Percentiles rank a stretch among this genome's conserved stretches.
Conservation (phyloP, 2,329 filamentous ascomycete species). For the Pseudogymnoascus sp. region DNA sequence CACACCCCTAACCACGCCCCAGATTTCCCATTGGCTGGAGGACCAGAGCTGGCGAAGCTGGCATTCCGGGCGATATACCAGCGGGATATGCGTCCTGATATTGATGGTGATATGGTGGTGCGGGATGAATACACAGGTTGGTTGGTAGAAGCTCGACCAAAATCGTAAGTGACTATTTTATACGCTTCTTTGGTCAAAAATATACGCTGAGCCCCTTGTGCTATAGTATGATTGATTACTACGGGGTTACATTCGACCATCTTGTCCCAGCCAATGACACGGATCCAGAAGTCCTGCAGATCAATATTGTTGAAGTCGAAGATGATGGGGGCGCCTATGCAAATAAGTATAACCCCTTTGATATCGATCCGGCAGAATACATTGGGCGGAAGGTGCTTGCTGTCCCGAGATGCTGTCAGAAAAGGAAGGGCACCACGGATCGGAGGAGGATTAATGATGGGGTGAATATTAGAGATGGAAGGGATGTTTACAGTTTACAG, state of each 20-base stretch:
- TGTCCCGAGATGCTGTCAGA: conserved; percentile 35
- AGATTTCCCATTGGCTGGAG: conserved; percentile 11
- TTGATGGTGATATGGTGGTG: conserved; percentile 15
- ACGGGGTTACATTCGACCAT: conserved; percentile 36
- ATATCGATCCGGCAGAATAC: conserved; percentile 32
- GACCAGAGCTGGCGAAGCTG: conserved; percentile 14
- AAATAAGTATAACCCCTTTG: conserved; percentile 30
- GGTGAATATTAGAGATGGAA: conserved; percentile 16
- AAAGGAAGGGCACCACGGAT: conserved; percentile 31
- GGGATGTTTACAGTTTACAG: conserved; percentile 12
- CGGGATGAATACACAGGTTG: conserved; percentile 15
- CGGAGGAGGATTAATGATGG: conserved; percentile 28
- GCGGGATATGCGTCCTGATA: conserved; percentile 9
- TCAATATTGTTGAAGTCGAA: conserved; percentile 37
- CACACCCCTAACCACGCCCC: conserved; percentile 6
- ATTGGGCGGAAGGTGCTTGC: conserved; percentile 34
- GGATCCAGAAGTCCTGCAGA: conserved; percentile 35
- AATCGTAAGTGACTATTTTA: conserved; percentile 10
- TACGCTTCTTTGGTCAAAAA: neutral
- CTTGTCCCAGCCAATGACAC: conserved; percentile 30
- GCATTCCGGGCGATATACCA: conserved; percentile 14
- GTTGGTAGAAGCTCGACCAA: conserved; percentile 11
- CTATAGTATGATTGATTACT: conserved; percentile 26
- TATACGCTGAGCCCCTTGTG: neutral
- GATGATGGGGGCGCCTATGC: conserved; percentile 30